Evolutionary conservation across 495 filamentous ascomycete genomes (phyloP).

Genomic region (Penicillium ochrochloron): DNA sequence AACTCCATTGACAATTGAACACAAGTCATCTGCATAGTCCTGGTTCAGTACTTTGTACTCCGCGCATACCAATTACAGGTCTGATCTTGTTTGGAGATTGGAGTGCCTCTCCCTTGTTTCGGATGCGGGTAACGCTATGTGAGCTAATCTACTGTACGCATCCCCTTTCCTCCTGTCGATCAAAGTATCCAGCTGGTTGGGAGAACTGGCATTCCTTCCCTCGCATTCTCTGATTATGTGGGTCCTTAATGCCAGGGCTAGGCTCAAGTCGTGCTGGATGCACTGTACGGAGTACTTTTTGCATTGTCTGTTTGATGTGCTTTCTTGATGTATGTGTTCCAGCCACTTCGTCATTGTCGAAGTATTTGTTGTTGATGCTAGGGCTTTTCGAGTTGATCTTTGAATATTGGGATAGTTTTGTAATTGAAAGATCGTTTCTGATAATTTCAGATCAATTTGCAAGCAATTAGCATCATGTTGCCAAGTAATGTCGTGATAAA

Average conservation of each 20-base stretch:
- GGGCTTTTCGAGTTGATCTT: not conserved
- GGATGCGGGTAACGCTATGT: conserved; percentile 21
- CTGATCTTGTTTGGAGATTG: conserved; percentile 7
- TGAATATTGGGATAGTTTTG: not conserved
- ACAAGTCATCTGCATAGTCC: not conserved
- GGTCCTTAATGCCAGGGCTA: conserved; percentile 21
- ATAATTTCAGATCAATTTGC: not conserved
- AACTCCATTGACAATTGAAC: not conserved
- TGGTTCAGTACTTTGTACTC: not conserved
- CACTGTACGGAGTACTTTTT: conserved; percentile 12
- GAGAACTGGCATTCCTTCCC: conserved; percentile 30
- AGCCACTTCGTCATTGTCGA: conserved; percentile 14
- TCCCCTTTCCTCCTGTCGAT: conserved; percentile 24
- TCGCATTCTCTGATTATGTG: conserved; percentile 25
- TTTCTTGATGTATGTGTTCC: conserved; percentile 5
- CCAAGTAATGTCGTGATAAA: not conserved
- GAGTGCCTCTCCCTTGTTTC: conserved; percentile 29
- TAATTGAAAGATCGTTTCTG: not conserved
- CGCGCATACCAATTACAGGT: conserved; percentile 19
- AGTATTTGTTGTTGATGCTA: not conserved
- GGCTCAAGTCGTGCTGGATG: conserved; percentile 10
- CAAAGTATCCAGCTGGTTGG: conserved; percentile 29
- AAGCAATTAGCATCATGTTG: not conserved
- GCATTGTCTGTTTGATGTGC: conserved; percentile 9
- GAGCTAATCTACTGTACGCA: conserved; percentile 21